phyloP scores from a whole-genome alignment of 2,329 filamentous ascomycete genomes.

The Monosporascus sp. region DNA sequence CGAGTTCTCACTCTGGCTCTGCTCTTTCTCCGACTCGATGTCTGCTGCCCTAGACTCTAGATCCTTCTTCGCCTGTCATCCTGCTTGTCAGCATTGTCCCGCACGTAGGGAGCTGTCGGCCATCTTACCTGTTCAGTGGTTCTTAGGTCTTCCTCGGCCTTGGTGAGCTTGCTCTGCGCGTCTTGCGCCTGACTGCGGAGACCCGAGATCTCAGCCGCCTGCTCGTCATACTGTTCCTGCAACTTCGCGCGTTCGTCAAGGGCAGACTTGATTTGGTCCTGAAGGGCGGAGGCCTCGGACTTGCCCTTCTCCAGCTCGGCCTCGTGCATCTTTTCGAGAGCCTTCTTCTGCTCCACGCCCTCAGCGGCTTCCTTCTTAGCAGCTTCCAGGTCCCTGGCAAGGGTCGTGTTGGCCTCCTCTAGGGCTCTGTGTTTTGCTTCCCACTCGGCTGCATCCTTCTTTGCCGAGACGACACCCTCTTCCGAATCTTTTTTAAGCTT shows the following conservation, averaged over 20 bases:
- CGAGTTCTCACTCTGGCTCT: conserved; percentile 13
- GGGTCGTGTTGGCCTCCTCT: conserved; percentile 10
- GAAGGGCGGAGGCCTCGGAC: conserved; percentile 9
- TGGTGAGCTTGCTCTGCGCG: conserved; percentile 31
- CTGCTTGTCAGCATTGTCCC: neutral
- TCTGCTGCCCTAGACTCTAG: conserved; percentile 20
- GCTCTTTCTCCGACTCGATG: conserved; percentile 16
- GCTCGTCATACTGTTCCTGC: conserved; percentile 27
- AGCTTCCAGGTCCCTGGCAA: conserved; percentile 16
- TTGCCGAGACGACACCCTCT: conserved; percentile 25
- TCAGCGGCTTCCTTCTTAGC: conserved; percentile 17
- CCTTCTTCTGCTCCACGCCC: conserved; percentile 14
- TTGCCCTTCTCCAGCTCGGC: conserved; percentile 14
- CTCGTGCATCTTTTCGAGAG: neutral
- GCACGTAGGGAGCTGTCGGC: neutral
- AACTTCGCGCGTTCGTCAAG: conserved; percentile 23
- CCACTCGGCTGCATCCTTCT: conserved; percentile 17
- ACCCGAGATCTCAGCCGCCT: conserved; percentile 22
- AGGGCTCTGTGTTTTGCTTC: conserved; percentile 17
- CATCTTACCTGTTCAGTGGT: conserved; percentile 25
- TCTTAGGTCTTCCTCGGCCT: conserved; percentile 32
- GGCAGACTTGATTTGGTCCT: conserved; percentile 20
- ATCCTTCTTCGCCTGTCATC: conserved; percentile 18
- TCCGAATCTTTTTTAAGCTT: conserved; percentile 27
- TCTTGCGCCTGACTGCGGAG: conserved; percentile 28